Evolutionary conservation across 768 basidiomycete species (phyloP).

Genomic region (Lepiota brunneoincarnata): DNA sequence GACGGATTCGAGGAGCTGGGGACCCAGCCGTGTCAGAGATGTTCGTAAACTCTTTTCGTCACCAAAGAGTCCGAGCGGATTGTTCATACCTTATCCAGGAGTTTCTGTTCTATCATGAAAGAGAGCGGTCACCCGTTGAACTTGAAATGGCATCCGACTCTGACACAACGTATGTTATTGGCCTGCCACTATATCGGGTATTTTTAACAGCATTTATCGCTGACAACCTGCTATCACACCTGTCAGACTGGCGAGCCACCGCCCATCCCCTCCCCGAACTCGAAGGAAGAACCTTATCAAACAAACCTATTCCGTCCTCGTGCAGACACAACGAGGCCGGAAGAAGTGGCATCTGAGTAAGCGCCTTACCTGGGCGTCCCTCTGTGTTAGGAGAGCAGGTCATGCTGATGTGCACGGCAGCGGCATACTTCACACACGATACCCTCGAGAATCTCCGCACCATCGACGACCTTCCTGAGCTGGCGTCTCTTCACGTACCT

Average conservation of each 20-base stretch:
- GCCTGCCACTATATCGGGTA: neutral
- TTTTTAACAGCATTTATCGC: neutral
- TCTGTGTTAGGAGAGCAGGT: neutral
- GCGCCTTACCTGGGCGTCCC: conserved; percentile 21
- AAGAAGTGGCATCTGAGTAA: conserved; percentile 82
- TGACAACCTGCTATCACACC: neutral
- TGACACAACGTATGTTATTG: conserved; percentile 43
- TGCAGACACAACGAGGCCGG: conserved; percentile 61
- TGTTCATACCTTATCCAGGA: conserved; percentile 40
- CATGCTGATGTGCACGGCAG: conserved; percentile 29
- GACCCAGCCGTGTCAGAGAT: conserved; percentile 74
- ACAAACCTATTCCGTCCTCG: conserved; percentile 79
- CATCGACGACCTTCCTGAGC: conserved; percentile 56
- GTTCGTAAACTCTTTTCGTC: conserved; percentile 36
- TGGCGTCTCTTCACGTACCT: conserved; percentile 55
- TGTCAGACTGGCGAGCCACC: conserved; percentile 10
- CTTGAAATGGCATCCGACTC: conserved; percentile 49
- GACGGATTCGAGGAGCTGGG: conserved; percentile 81
- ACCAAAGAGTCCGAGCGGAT: neutral
- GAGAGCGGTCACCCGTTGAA: conserved; percentile 46
- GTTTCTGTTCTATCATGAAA: conserved; percentile 76
- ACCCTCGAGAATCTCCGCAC: conserved; percentile 53
- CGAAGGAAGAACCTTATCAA: conserved; percentile 57
- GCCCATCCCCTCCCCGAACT: conserved; percentile 12
- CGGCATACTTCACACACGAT: conserved; percentile 75